Evolutionary conservation across 495 filamentous ascomycete genomes (phyloP).

Genomic region (Penicillium cinerascens): DNA sequence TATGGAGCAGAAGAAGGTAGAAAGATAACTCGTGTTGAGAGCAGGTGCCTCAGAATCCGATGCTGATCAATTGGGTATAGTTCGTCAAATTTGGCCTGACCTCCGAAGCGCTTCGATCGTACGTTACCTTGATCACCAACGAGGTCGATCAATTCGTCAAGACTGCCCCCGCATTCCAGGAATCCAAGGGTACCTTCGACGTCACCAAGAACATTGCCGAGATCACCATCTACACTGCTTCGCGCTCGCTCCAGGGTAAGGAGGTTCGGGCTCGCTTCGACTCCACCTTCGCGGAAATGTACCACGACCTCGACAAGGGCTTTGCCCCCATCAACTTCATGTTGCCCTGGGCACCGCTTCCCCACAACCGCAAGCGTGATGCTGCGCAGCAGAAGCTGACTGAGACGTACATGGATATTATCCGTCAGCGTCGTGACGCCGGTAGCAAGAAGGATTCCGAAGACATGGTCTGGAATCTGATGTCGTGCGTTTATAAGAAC

Average conservation of each 20-base stretch:
- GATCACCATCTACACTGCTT: constrained; percentile 65
- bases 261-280: constrained; percentile 61
- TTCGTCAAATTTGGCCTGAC: constrained; percentile 66
- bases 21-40: not conserved
- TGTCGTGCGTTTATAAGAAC: constrained; percentile 61
- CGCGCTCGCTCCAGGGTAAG: constrained; percentile 60
- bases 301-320: constrained; percentile 64
- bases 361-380: constrained; percentile 60
- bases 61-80: constrained; percentile 25
- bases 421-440: constrained; percentile 48
- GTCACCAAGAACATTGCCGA: constrained; percentile 55
- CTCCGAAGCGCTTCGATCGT: constrained; percentile 57
- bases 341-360: constrained; percentile 59
- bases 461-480: constrained; percentile 69
- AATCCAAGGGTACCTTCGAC: constrained; percentile 46
- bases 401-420: constrained; percentile 57
- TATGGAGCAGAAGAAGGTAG: constrained; percentile 68
- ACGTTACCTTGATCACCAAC: constrained; percentile 53
- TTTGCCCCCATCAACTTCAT: constrained; percentile 66
- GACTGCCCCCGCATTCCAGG: constrained; percentile 43
- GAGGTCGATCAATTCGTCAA: constrained; percentile 53
- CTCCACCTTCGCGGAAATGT: constrained; percentile 59
- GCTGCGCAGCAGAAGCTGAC: constrained; percentile 55
- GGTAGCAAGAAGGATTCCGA: constrained; percentile 51
- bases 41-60: not conserved